Conservation (phyloP, 768 basidiomycete species). For the Hygrophorus pudorinus region DNA sequence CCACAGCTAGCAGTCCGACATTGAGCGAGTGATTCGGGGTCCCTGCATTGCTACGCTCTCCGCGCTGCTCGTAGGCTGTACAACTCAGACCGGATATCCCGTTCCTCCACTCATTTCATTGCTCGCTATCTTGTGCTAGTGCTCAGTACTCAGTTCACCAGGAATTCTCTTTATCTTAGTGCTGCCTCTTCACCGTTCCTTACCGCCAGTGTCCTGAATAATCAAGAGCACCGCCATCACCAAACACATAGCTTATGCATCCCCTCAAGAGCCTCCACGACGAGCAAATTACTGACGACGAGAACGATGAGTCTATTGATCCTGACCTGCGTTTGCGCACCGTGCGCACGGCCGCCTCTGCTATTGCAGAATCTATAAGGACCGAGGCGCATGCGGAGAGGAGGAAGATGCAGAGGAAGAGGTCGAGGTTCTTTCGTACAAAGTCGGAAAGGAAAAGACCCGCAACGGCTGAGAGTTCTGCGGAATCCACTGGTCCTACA, state of each 20-base stretch:
- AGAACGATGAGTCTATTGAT: slow-evolving; percentile 65
- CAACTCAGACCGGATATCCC: too few species aligned
- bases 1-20: too few species aligned
- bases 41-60: too few species aligned
- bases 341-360: slow-evolving; percentile 87
- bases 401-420: slow-evolving; percentile 39
- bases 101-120: too few species aligned
- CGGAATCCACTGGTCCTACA: slow-evolving; percentile 21
- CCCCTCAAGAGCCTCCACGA: slow-evolving; percentile 9
- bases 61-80: too few species aligned
- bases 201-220: too few species aligned
- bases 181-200: too few species aligned
- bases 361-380: slow-evolving; percentile 78
- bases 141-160: too few species aligned
- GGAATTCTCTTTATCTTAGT: too few species aligned
- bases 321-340: slow-evolving; percentile 81
- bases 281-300: slow-evolving; percentile 43
- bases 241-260: not conserved
- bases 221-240: too few species aligned
- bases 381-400: slow-evolving; percentile 63
- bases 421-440: slow-evolving; percentile 51
- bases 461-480: slow-evolving; percentile 17
- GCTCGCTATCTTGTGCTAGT: too few species aligned
- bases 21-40: too few species aligned
- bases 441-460: slow-evolving; percentile 34